These are phyloP conservation scores for Amanita pallidorosea DNA, from an alignment of 768 basidiomycete species.

Conservation along the genomic window DNA sequence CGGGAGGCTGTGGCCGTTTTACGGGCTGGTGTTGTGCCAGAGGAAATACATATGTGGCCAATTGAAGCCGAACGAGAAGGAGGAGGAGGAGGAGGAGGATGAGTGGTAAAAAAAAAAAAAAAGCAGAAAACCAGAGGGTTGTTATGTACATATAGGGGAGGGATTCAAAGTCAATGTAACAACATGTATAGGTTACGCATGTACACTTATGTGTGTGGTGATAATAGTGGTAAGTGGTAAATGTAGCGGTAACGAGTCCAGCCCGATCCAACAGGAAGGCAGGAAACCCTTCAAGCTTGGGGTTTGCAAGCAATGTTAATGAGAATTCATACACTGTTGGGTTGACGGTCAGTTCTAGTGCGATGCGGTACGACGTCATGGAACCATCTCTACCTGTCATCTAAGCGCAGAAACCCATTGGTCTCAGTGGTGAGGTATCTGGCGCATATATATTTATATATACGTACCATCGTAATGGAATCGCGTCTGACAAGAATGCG, in stretches of 20 bases:
- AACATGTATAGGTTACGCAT: too few relatives aligned
- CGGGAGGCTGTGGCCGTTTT: constrained; percentile 26
- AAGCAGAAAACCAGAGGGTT: not conserved
- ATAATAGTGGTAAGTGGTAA: too few relatives aligned
- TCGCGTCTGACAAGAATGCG: constrained; percentile 38
- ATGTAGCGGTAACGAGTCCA: too few relatives aligned
- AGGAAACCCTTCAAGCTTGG: not conserved
- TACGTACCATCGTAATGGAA: constrained; percentile 73
- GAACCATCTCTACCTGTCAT: too few relatives aligned
- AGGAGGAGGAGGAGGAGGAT: not conserved
- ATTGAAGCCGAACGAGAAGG: not conserved
- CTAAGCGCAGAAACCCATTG: too few relatives aligned
- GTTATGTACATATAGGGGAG: too few relatives aligned
- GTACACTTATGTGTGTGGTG: too few relatives aligned
- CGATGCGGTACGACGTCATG: not conserved
- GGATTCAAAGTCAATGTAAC: too few relatives aligned
- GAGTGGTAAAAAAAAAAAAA: not conserved
- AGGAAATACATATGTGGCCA: not conserved
- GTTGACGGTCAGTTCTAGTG: not conserved
- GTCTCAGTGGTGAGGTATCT: not conserved
- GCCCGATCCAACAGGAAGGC: too few relatives aligned
- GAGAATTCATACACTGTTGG: not conserved
- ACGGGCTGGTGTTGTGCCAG: not conserved
- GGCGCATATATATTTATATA: not conserved
- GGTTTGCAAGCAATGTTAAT: not conserved